Evolutionary conservation across 345 rosid species (phyloP).

Genomic region (Brassica incana): DNA sequence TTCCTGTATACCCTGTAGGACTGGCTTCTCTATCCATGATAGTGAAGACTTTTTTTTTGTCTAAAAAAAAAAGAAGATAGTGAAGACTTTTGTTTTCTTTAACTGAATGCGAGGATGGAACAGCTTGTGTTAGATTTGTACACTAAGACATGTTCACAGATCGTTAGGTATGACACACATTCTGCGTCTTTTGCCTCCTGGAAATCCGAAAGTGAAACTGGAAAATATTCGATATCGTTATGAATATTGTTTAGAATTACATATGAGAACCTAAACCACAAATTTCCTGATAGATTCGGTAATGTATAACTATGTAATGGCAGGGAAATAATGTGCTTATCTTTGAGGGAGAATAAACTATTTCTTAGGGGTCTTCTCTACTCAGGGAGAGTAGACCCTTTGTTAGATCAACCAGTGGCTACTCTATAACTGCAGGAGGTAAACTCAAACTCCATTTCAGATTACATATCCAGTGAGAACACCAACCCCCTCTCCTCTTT

Average conservation of each 20-base stretch:
- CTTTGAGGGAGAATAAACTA: constrained; percentile 64
- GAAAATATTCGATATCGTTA: background rate
- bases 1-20: background rate
- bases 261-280: background rate
- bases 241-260: background rate
- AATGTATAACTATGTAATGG: constrained; percentile 21
- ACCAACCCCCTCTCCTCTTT: background rate
- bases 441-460: constrained; percentile 11
- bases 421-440: constrained; percentile 64
- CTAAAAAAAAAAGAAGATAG: no score
- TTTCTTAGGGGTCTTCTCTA: constrained; percentile 61
- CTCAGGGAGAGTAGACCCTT: constrained; percentile 67
- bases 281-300: background rate
- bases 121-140: constrained; percentile 88
- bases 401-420: constrained; percentile 59
- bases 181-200: background rate
- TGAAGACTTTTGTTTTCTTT: background rate
- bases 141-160: constrained; percentile 72
- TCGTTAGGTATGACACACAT: constrained; percentile 53
- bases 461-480: background rate
- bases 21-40: background rate
- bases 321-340: constrained; percentile 78
- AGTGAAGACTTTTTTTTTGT: background rate
- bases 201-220: background rate
- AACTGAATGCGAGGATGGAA: constrained; percentile 87